Evolutionary conservation across 345 rosid genomes (phyloP).

Genomic region (Rhodamnia argentea): DNA sequence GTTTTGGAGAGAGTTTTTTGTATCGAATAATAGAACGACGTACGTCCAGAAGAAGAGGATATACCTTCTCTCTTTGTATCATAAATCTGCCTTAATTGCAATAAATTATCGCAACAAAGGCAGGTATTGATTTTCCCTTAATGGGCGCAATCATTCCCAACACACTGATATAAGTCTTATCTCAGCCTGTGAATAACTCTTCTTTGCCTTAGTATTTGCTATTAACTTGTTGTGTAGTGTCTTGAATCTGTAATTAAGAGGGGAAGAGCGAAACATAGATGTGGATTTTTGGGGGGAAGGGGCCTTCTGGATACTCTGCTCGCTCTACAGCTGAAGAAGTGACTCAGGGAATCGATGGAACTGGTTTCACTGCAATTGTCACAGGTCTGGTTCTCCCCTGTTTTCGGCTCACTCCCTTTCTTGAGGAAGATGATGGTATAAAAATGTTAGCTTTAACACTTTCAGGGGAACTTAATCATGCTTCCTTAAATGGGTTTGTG

Average conservation of each 20-base stretch:
- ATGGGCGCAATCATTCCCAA: too few relatives aligned
- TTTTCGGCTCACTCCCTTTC: background rate
- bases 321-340: slow-evolving; percentile 30
- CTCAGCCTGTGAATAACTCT: too few relatives aligned
- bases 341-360: slow-evolving; percentile 35
- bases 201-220: background rate
- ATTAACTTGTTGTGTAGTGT: background rate
- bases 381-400: slow-evolving; percentile 14
- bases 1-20: too few relatives aligned
- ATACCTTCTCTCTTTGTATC: too few relatives aligned
- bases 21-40: too few relatives aligned
- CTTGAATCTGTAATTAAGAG: background rate
- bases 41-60: too few relatives aligned
- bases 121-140: too few relatives aligned
- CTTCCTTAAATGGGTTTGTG: background rate
- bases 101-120: too few relatives aligned
- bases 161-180: too few relatives aligned
- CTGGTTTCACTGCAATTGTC: slow-evolving; percentile 38
- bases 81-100: too few relatives aligned
- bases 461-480: background rate
- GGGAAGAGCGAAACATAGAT: background rate
- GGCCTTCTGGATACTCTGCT: slow-evolving; percentile 7
- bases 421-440: background rate
- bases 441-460: background rate
- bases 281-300: background rate